Evolutionary conservation across 2,329 filamentous ascomycete genomes (phyloP).

Genomic region (Alternaria longipes): DNA sequence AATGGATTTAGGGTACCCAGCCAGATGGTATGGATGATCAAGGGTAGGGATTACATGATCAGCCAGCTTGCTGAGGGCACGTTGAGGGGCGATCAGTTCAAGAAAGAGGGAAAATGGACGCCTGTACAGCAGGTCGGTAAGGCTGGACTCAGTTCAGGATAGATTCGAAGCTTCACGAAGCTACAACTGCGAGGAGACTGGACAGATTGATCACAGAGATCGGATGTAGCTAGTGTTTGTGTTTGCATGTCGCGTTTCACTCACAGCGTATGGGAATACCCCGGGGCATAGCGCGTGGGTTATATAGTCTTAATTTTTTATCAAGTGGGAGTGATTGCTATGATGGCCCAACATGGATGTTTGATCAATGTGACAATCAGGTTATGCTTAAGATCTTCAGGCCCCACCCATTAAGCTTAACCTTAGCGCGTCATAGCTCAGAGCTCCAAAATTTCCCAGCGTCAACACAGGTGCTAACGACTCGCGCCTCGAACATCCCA

Average conservation of each 20-base stretch:
- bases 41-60: constrained; percentile 55
- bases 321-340: background rate
- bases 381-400: constrained; percentile 7
- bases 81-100: constrained; percentile 43
- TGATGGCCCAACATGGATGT: no score
- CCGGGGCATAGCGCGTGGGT: background rate
- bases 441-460: constrained; percentile 40
- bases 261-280: constrained; percentile 8
- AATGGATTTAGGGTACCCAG: constrained; percentile 52
- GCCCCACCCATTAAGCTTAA: constrained; percentile 28
- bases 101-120: constrained; percentile 50
- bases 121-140: constrained; percentile 35
- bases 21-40: constrained; percentile 55
- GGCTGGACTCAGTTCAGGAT: constrained; percentile 35
- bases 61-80: constrained; percentile 35
- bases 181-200: constrained; percentile 1
- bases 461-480: constrained; percentile 1
- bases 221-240: background rate
- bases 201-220: background rate
- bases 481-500: background rate
- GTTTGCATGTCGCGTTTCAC: constrained; percentile 3
- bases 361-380: constrained; percentile 1
- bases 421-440: constrained; percentile 34
- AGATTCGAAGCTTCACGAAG: background rate
- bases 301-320: background rate